These are phyloP conservation scores for Chlamydomonas reinhardtii DNA, from an alignment of 163 green algal genomes.

Conservation along the genomic window DNA sequence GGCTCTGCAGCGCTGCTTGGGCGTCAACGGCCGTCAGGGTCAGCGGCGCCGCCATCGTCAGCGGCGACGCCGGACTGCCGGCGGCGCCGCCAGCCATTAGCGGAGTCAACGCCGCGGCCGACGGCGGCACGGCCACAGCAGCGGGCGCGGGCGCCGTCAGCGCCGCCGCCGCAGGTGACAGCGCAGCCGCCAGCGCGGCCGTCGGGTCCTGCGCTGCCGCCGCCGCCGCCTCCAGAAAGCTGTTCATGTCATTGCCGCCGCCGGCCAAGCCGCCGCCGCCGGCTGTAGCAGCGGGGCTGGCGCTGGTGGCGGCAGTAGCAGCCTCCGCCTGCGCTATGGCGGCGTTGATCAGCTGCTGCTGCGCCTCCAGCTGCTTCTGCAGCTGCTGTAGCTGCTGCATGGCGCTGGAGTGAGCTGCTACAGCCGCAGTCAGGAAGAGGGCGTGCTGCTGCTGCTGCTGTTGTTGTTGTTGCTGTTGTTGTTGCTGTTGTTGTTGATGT, in stretches of 20 bases:
- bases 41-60: too few relatives aligned
- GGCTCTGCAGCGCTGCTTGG: background rate
- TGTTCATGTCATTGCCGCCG: background rate
- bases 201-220: too few relatives aligned
- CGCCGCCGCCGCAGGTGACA: background rate
- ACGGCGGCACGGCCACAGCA: background rate
- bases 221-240: too few relatives aligned
- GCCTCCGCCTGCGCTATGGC: conserved; percentile 34
- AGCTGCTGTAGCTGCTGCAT: conserved; percentile 45
- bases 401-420: background rate
- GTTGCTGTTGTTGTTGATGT: background rate
- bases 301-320: background rate
- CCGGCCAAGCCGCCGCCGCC: background rate
- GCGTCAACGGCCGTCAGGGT: too few relatives aligned
- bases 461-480: background rate
- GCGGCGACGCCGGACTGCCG: too few relatives aligned
- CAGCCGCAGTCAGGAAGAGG: too few relatives aligned
- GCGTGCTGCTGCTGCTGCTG: background rate
- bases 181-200: background rate
- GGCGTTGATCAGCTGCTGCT: conserved; percentile 31
- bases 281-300: background rate
- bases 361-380: conserved; percentile 25
- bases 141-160: too few relatives aligned
- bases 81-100: background rate
- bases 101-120: background rate